These are phyloP conservation scores for Turritis glabra DNA, from an alignment of 345 rosid species.

Conservation along the genomic window DNA sequence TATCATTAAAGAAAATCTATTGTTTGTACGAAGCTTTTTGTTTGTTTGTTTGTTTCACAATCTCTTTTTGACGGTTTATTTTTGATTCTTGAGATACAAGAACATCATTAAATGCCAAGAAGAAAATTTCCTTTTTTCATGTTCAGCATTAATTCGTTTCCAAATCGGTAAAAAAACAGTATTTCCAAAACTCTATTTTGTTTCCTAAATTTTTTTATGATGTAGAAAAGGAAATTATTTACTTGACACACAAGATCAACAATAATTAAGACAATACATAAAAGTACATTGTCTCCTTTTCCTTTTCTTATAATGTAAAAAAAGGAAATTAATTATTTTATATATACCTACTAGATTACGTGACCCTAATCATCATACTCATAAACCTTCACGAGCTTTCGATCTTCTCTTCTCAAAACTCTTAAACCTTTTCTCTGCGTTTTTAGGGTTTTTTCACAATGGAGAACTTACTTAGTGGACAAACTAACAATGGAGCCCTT, in stretches of 20 bases:
- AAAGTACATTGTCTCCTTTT: not conserved
- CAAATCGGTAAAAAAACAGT: not conserved
- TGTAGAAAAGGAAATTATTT: not conserved
- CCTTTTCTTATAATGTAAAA: not conserved
- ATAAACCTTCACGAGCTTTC: conserved; percentile 1
- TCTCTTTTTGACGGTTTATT: not conserved
- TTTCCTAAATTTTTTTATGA: not conserved
- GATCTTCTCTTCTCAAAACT: not conserved
- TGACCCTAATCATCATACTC: conserved; percentile 19
- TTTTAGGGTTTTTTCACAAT: conserved; percentile 5
- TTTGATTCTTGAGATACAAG: conserved; percentile 24
- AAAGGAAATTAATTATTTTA: conserved; percentile 14
- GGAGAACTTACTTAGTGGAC: conserved; percentile 33
- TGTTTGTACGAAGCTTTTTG: no score
- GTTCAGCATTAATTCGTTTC: not conserved
- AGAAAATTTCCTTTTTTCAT: not conserved
- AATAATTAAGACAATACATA: not conserved
- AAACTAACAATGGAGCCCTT: conserved; percentile 19
- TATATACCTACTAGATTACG: not conserved
- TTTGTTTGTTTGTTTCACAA: no score
- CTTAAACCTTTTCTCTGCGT: not conserved
- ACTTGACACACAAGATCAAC: conserved; percentile 25
- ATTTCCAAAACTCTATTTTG: not conserved
- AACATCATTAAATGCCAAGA: conserved; percentile 7
- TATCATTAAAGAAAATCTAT: no score